Percentiles rank a stretch among this genome's conserved stretches.
phyloP scores from a whole-genome alignment of 148 eudicot genomes.

The Cornus kousa region DNA sequence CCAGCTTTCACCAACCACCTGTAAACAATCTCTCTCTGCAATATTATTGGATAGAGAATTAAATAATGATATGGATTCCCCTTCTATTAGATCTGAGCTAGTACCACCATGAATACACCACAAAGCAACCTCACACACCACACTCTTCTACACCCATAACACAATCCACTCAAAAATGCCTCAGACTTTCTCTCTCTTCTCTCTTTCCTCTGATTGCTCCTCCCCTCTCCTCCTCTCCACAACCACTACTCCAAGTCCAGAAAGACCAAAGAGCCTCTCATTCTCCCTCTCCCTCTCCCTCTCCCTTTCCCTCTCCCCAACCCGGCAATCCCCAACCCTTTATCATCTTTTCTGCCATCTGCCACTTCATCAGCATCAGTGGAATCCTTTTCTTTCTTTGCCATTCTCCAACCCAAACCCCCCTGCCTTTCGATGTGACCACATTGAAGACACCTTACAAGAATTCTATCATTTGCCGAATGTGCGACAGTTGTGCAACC shows the following conservation, averaged over 20 bases:
- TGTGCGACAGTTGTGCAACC: constrained; percentile 18
- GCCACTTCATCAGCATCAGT: constrained; percentile 43
- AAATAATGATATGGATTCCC: too few relatives aligned
- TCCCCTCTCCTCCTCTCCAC: neutral
- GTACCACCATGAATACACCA: neutral
- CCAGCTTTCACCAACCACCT: too few relatives aligned
- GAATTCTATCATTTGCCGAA: constrained; percentile 26
- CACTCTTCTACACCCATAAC: neutral
- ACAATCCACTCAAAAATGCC: constrained; percentile 8
- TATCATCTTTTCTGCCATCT: constrained; percentile 32
- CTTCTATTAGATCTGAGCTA: neutral
- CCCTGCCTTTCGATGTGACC: constrained; percentile 47
- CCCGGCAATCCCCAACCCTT: constrained; percentile 26
- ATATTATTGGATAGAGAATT: too few relatives aligned
- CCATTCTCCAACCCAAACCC: constrained; percentile 34
- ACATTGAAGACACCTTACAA: constrained; percentile 45
- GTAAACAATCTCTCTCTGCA: too few relatives aligned
- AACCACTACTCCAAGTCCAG: constrained; percentile 42
- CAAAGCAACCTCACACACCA: neutral
- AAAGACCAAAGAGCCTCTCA: constrained; percentile 49
- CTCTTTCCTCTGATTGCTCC: constrained; percentile 4
- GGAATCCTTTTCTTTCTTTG: constrained; percentile 38
- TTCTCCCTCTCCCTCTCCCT: constrained; percentile 18
- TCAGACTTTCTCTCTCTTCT: constrained; percentile 13
- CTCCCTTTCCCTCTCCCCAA: neutral